Base-by-base conservation (phyloP, 352 stramenopile species). In the Albugo candida region DNA sequence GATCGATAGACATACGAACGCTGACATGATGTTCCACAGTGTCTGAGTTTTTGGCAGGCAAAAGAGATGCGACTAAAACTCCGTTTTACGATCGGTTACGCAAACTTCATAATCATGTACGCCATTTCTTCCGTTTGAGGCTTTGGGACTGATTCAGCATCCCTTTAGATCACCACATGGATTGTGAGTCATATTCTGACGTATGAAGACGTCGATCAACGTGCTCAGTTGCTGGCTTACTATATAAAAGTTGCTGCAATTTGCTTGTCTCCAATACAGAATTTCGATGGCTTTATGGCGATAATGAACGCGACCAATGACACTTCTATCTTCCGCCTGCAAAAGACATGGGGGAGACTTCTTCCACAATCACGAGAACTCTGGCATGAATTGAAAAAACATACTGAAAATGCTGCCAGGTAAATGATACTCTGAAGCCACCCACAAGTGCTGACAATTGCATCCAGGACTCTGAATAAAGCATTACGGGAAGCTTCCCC, bases 281-380 rank as follows among this genome's bases (percentile, higher is more conserved):
- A 92, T 51, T 67, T 86, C 13, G 79, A 92, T 48, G 79, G 79
- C 13, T 89, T 92, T 50, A 88, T 92, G 74, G 79, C 79, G 6
- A 75, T 92, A 53, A 92, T 92, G 79, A 89, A 92, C 39, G 79
- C 79, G 5, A 76, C 75, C 10, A 89, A 92, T 34, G 77, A 89
- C 54, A 87, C 79, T 34, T 88, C 76, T 6, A 61, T 92, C 13
- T 89, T 84, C 52, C 76, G 79, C 12, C 42, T 92, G 4, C 89
- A 92, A 61, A 87, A 86, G 48, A 89, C 79, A 13, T 92, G 79
- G 79, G 67, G 65, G 3, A 61, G 77, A 2, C 53, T 92, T 18
- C 63, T 67, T 1, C 61, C 76, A 0, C 63, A 86, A 59, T 61
- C 67, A 17, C 68, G 79, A 18, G 73, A 88, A 35, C 56, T 80